Evolutionary conservation across 352 stramenopile genomes (phyloP).

Genomic region (Phytopythium vexans): DNA sequence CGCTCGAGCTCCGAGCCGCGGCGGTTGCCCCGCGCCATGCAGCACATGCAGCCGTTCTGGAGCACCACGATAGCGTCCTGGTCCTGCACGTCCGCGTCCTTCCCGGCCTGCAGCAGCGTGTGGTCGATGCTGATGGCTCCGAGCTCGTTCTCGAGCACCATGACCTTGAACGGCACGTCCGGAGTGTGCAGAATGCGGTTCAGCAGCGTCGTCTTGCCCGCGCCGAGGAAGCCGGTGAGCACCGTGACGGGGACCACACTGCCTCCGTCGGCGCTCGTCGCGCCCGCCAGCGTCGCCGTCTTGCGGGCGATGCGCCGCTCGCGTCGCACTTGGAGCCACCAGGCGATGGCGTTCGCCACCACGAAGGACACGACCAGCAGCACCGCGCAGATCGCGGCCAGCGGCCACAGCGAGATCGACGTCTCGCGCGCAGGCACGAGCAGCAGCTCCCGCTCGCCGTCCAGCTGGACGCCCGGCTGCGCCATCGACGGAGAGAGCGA

Average conservation of each 20-base stretch:
- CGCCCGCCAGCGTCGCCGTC: slow-evolving; percentile 35
- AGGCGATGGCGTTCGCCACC: slow-evolving; percentile 63
- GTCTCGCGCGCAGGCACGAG: not conserved
- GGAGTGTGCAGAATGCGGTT: slow-evolving; percentile 92
- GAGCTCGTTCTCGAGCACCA: slow-evolving; percentile 92
- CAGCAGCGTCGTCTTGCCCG: slow-evolving; percentile 96
- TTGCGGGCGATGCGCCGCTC: slow-evolving; percentile 59
- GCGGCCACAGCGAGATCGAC: slow-evolving; percentile 10
- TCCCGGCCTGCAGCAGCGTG: slow-evolving; percentile 32
- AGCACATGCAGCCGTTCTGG: slow-evolving; percentile 98
- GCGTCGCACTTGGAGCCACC: slow-evolving; percentile 57
- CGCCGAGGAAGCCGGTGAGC: slow-evolving; percentile 93
- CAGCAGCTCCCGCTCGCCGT: slow-evolving; percentile 2
- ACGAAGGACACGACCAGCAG: slow-evolving; percentile 51
- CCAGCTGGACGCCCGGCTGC: not conserved
- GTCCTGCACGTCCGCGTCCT: slow-evolving; percentile 16
- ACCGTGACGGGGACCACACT: slow-evolving; percentile 85
- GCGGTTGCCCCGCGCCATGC: slow-evolving; percentile 88
- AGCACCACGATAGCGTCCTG: slow-evolving; percentile 94
- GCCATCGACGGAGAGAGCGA: too few species aligned
- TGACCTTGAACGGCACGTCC: slow-evolving; percentile 90
- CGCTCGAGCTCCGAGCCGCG: slow-evolving; percentile 89
- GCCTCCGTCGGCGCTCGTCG: slow-evolving; percentile 4
- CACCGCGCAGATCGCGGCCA: slow-evolving; percentile 24
- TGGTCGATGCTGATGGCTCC: slow-evolving; percentile 73